phyloP scores from a whole-genome alignment of 129 eudicot genomes.

The Sambucus nigra region DNA sequence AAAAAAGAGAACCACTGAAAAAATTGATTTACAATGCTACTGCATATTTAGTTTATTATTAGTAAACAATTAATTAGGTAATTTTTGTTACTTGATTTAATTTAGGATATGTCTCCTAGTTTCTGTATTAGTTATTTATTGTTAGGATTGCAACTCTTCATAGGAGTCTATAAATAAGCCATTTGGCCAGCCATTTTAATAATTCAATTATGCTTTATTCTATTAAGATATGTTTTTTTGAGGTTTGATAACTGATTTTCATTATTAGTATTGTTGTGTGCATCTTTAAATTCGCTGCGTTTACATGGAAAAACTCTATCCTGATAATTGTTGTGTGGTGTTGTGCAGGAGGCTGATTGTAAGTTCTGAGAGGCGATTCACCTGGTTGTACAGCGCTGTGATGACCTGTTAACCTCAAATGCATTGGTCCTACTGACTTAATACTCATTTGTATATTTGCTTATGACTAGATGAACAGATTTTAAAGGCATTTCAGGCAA shows the following conservation, averaged over 20 bases:
- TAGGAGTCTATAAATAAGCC: too few relatives aligned
- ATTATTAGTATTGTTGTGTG: not conserved
- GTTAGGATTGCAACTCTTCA: too few relatives aligned
- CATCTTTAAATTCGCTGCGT: not conserved
- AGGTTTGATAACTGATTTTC: not conserved
- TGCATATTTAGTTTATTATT: too few relatives aligned
- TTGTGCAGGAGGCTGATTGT: constrained; percentile 15
- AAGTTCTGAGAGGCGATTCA: constrained; percentile 11
- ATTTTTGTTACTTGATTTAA: too few relatives aligned
- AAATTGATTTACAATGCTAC: too few relatives aligned
- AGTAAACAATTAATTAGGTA: too few relatives aligned
- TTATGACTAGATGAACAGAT: constrained; percentile 10
- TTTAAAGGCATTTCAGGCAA: constrained; percentile 15
- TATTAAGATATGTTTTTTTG: not conserved
- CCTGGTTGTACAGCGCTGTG: constrained; percentile 12
- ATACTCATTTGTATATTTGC: constrained; percentile 15
- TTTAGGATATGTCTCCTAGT: too few relatives aligned
- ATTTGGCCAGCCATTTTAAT: not conserved
- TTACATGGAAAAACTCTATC: too few relatives aligned
- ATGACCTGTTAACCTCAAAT: constrained; percentile 1
- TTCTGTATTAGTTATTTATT: too few relatives aligned
- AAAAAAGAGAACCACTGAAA: too few relatives aligned
- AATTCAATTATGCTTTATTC: not conserved
- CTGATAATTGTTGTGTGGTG: too few relatives aligned
- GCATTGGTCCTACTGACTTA: constrained; percentile 17